Evolutionary conservation across 352 stramenopile species (phyloP).

Genomic region (Hyaloperonospora brassicae): DNA sequence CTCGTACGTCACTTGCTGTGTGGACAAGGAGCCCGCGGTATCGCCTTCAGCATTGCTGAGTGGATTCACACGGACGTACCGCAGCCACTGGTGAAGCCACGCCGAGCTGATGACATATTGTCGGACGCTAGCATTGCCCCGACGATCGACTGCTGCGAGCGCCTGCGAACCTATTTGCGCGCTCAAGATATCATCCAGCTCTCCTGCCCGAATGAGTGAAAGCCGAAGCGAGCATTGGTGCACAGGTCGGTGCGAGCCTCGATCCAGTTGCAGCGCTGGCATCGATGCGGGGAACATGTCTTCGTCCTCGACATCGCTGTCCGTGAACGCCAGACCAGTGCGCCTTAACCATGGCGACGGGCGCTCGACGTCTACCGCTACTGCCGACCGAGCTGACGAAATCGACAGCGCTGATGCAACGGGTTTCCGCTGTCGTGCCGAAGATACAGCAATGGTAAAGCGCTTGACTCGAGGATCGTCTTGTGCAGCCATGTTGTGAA

Average conservation of each 20-base stretch:
- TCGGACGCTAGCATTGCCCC: constrained; percentile 7
- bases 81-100: constrained; percentile 63
- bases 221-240: constrained; percentile 25
- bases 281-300: constrained; percentile 23
- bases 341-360: constrained; percentile 26
- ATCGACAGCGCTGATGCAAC: constrained; percentile 9
- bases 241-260: constrained; percentile 9
- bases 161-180: constrained; percentile 32
- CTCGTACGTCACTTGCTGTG: constrained; percentile 6
- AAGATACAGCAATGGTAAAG: constrained; percentile 31
- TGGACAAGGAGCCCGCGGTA: background rate
- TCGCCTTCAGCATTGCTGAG: constrained; percentile 8
- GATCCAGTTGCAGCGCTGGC: constrained; percentile 21
- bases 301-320: constrained; percentile 25
- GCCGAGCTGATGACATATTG: constrained; percentile 51
- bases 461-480: constrained; percentile 49
- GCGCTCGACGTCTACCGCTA: constrained; percentile 30
- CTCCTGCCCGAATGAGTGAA: constrained; percentile 29
- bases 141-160: constrained; percentile 4
- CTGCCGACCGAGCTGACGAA: constrained; percentile 4
- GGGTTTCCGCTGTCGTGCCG: constrained; percentile 9
- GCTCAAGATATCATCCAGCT: constrained; percentile 49
- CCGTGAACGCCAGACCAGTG: constrained; percentile 15
- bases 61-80: constrained; percentile 51
- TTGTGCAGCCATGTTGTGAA: constrained; percentile 56